phyloP scores from a whole-genome alignment of 305 asterid species.

The Nicotiana rustica region DNA sequence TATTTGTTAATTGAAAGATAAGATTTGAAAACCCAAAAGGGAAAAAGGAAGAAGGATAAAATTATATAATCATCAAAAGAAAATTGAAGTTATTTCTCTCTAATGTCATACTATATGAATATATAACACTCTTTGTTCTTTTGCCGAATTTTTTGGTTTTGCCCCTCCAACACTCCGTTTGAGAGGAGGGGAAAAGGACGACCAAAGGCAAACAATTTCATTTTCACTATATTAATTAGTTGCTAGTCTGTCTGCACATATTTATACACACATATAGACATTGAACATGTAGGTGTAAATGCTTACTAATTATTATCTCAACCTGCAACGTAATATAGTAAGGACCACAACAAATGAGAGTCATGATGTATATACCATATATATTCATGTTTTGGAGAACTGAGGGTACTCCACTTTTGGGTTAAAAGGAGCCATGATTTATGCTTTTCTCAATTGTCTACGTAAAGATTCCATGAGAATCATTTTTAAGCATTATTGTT shows the following conservation, averaged over 20 bases:
- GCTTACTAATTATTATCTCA: background rate
- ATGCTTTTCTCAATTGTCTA: background rate
- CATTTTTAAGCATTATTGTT: background rate
- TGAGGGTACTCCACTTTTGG: background rate
- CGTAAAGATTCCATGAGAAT: background rate
- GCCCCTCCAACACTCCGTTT: too few relatives aligned
- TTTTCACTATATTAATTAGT: background rate
- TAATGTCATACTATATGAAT: too few relatives aligned
- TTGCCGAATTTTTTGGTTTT: too few relatives aligned
- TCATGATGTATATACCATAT: background rate
- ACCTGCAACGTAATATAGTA: background rate
- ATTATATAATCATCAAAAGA: too few relatives aligned
- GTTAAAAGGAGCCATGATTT: background rate
- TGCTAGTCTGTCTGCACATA: background rate
- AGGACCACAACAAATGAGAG: conserved; percentile 13
- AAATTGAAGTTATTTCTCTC: too few relatives aligned
- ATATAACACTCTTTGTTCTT: too few relatives aligned
- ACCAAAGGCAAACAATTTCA: background rate
- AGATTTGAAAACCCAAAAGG: too few relatives aligned
- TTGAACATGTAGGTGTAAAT: background rate
- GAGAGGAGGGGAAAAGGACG: too few relatives aligned
- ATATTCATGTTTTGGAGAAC: background rate
- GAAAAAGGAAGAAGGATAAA: too few relatives aligned
- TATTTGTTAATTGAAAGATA: too few relatives aligned
- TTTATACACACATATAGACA: background rate